Base-by-base conservation (phyloP, 495 filamentous ascomycete genomes). In the Hyaloscypha bicolor region DNA sequence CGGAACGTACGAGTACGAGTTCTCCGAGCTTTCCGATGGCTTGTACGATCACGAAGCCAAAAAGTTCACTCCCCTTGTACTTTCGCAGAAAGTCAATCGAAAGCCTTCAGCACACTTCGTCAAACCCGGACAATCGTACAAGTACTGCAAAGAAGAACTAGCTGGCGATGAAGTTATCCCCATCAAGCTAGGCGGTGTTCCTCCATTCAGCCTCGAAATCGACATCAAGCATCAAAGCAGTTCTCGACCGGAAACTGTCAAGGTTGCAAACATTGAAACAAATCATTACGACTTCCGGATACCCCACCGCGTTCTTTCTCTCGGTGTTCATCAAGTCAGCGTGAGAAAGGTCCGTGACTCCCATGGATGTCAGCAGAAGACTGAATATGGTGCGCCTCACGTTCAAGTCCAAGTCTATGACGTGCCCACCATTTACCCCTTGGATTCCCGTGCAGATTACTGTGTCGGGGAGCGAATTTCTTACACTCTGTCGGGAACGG, bases 381-480 rank as follows among this genome's bases (percentile, higher is more conserved):
- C 83, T 35, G 88, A 91, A 53, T 80, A 81, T 66, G 86, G 89
- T 73, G 79, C 85, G 14, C 84, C 89, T 1, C 87, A 90, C 22
- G 92, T 98, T 32, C 89, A 93, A 69, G 89, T 97, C 56, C 88
- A 92, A 55, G 91, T 99, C 9, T 94, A 91, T 63, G 93, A 98
- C 69, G 91, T 95, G 4, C 95, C 95, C 14, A 90, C 92, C 16
- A 96, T 97, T 68, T 89, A 93, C 60, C 80, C 86, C 29, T 83
- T 96, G n/a, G 92, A 97, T 72, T 88, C 89, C n/a, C 89, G 89
- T 68, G 80, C 82, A 6, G 91, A 98, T 78, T 97, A 96, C 81
- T 99, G 95, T 79, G 94, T 98, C 35, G 95, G 95, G 59, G 94
- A 99, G 73, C 88, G 92, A 39, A 88, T 98, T 66, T 89, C 92